A percentile compares a stretch with the other conserved stretches of the same genome.
phyloP scores from a whole-genome alignment of 2,329 filamentous ascomycete genomes.

The Microcyclospora tardicrescens region DNA sequence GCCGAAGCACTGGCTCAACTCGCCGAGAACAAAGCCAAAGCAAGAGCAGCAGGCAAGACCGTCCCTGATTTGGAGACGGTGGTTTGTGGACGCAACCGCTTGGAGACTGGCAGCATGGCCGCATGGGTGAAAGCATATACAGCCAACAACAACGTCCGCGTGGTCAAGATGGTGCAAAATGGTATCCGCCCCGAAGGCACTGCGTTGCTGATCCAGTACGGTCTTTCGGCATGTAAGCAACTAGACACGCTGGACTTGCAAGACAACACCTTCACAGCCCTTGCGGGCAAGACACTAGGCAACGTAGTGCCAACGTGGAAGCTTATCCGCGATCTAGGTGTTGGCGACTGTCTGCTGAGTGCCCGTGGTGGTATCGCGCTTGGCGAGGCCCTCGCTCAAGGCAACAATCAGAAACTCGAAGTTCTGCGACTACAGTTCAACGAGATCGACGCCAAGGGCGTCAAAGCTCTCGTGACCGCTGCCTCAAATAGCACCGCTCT shows the following conservation, averaged over 20 bases:
- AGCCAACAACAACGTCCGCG: slow-evolving; percentile 65
- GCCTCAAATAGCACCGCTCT: slow-evolving; percentile 46
- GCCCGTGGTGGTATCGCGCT: slow-evolving; percentile 64
- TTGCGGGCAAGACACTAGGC: slow-evolving; percentile 66
- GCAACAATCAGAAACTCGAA: slow-evolving; percentile 67
- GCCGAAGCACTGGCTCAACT: slow-evolving; percentile 76
- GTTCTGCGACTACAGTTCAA: slow-evolving; percentile 82
- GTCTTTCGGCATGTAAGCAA: slow-evolving; percentile 55
- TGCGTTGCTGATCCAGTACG: slow-evolving; percentile 62
- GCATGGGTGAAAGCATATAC: slow-evolving; percentile 84
- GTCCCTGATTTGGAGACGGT: slow-evolving; percentile 88
- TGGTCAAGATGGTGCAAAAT: slow-evolving; percentile 96
- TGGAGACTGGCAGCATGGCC: slow-evolving; percentile 92
- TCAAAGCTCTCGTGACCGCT: slow-evolving; percentile 59
- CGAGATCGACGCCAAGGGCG: slow-evolving; percentile 67
- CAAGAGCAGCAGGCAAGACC: slow-evolving; percentile 55
- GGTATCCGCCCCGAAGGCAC: slow-evolving; percentile 93
- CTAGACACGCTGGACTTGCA: slow-evolving; percentile 79
- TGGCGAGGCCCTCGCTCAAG: slow-evolving; percentile 57
- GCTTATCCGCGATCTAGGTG: slow-evolving; percentile 65
- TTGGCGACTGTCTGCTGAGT: slow-evolving; percentile 77
- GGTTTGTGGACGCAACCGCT: slow-evolving; percentile 86
- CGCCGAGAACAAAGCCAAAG: slow-evolving; percentile 69
- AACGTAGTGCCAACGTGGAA: slow-evolving; percentile 63
- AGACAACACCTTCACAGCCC: slow-evolving; percentile 89